Percentiles rank a stretch among this genome's conserved stretches.
Evolutionary conservation across 768 basidiomycete species (phyloP).

Genomic region (Zangia roseola): DNA sequence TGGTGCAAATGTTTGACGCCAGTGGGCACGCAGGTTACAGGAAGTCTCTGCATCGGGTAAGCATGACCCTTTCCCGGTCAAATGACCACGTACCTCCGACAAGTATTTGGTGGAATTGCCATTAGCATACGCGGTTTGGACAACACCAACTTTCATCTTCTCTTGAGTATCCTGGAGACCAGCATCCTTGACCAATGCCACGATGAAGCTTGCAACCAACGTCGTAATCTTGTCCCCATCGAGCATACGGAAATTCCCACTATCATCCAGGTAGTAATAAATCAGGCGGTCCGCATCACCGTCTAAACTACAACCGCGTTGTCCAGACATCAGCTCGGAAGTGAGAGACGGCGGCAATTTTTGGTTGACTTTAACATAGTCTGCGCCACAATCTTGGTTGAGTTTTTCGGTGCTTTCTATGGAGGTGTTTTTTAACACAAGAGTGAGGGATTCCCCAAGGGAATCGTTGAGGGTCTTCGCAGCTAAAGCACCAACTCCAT

Average conservation of each 20-base stretch:
- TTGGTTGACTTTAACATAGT: conserved; percentile 95
- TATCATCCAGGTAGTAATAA: conserved; percentile 87
- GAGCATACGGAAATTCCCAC: conserved; percentile 80
- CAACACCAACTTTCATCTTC: conserved; percentile 83
- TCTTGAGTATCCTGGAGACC: conserved; percentile 60
- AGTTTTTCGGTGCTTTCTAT: conserved; percentile 66
- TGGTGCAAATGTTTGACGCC: conserved; percentile 99
- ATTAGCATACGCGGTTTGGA: conserved; percentile 99
- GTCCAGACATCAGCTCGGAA: conserved; percentile 59
- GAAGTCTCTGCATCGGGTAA: conserved; percentile 64
- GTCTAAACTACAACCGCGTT: conserved; percentile 91
- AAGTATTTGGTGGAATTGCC: conserved; percentile 95
- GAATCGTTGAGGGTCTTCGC: conserved; percentile 59
- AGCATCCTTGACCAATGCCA: conserved; percentile 82
- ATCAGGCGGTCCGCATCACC: conserved; percentile 98
- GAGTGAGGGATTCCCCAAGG: conserved; percentile 57
- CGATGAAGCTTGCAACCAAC: conserved; percentile 89
- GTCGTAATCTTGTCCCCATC: conserved; percentile 99
- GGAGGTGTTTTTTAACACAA: conserved; percentile 70
- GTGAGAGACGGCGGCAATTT: conserved; percentile 76
- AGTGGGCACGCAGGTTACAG: conserved; percentile 92
- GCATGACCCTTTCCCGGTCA: not conserved
- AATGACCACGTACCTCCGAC: conserved; percentile 53
- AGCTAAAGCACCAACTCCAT: conserved; percentile 87
- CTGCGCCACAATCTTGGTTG: conserved; percentile 90